A percentile compares a stretch with the other conserved stretches of the same genome.
These are phyloP conservation scores for Podaxis pistillaris DNA, from an alignment of 768 basidiomycete genomes.

Conservation along the genomic window DNA sequence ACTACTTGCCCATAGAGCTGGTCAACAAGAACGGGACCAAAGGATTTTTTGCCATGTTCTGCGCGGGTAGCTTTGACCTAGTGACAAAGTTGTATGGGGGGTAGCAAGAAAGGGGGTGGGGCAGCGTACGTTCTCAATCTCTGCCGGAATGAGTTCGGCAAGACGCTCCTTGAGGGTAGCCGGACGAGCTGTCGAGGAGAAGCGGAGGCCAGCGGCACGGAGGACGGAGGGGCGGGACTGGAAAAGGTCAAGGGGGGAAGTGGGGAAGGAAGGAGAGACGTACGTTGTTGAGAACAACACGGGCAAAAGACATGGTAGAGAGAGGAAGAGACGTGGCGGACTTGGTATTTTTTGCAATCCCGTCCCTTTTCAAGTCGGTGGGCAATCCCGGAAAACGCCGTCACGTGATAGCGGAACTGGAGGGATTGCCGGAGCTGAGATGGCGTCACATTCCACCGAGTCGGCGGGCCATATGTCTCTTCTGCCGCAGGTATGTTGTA, in stretches of 20 bases:
- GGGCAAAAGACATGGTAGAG: slow-evolving; percentile 42
- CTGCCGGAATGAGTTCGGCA: slow-evolving; percentile 88
- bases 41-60: slow-evolving; percentile 88
- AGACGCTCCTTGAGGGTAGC: slow-evolving; percentile 89
- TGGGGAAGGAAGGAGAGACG: slow-evolving; percentile 20
- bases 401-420: slow-evolving; percentile 23
- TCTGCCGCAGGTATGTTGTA: slow-evolving; percentile 47
- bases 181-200: slow-evolving; percentile 67
- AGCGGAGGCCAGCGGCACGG: slow-evolving; percentile 49
- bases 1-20: slow-evolving; percentile 78
- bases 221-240: slow-evolving; percentile 52
- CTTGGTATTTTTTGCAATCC: slow-evolving; percentile 4
- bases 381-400: slow-evolving; percentile 14
- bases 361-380: neutral
- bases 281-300: slow-evolving; percentile 38
- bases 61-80: slow-evolving; percentile 83
- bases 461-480: slow-evolving; percentile 18
- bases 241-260: slow-evolving; percentile 15
- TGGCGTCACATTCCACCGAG: too few species aligned
- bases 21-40: slow-evolving; percentile 89
- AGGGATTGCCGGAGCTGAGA: neutral
- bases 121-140: slow-evolving; percentile 65
- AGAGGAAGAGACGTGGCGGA: slow-evolving; percentile 16
- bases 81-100: slow-evolving; percentile 14
- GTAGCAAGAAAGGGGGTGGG: neutral